Evolutionary conservation across 768 basidiomycete genomes (phyloP).

Genomic region (Grammothele lineata): DNA sequence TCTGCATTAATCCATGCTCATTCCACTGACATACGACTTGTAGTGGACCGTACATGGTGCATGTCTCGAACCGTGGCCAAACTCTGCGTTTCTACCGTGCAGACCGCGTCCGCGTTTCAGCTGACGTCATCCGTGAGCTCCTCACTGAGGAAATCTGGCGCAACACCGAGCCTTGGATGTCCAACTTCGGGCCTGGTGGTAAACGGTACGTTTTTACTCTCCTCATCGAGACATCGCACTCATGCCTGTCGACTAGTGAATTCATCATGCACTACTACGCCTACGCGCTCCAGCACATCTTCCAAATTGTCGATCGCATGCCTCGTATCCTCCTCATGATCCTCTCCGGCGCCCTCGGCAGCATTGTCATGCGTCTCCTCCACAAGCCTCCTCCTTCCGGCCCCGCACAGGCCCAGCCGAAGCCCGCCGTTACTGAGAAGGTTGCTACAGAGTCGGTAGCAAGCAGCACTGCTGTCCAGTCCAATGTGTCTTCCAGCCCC

Average conservation of each 20-base stretch:
- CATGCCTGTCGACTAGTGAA: slow-evolving; percentile 44
- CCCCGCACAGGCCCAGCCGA: background rate
- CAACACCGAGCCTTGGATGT: slow-evolving; percentile 61
- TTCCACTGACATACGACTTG: background rate
- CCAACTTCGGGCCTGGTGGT: slow-evolving; percentile 73
- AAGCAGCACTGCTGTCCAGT: slow-evolving; percentile 4
- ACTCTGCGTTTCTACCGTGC: slow-evolving; percentile 79
- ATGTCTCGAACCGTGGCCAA: slow-evolving; percentile 67
- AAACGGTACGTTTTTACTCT: slow-evolving; percentile 43
- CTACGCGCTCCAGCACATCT: slow-evolving; percentile 41
- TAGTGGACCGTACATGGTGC: slow-evolving; percentile 75
- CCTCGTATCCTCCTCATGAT: slow-evolving; percentile 75
- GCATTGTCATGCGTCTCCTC: slow-evolving; percentile 61
- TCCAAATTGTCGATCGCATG: slow-evolving; percentile 47
- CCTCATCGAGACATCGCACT: background rate
- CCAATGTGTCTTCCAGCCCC: slow-evolving; percentile 10
- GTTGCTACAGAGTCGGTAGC: background rate
- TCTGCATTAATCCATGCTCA: background rate
- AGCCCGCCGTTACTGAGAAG: background rate
- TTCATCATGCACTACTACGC: slow-evolving; percentile 61
- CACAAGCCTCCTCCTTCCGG: slow-evolving; percentile 33
- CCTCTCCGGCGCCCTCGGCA: slow-evolving; percentile 59
- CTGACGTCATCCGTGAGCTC: slow-evolving; percentile 61
- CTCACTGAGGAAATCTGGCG: slow-evolving; percentile 62
- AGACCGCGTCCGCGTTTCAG: slow-evolving; percentile 53